Evolutionary conservation across 495 filamentous ascomycete genomes (phyloP), one percentile per base, ranked within the genome.

Genomic region (Glonium stellatum): DNA sequence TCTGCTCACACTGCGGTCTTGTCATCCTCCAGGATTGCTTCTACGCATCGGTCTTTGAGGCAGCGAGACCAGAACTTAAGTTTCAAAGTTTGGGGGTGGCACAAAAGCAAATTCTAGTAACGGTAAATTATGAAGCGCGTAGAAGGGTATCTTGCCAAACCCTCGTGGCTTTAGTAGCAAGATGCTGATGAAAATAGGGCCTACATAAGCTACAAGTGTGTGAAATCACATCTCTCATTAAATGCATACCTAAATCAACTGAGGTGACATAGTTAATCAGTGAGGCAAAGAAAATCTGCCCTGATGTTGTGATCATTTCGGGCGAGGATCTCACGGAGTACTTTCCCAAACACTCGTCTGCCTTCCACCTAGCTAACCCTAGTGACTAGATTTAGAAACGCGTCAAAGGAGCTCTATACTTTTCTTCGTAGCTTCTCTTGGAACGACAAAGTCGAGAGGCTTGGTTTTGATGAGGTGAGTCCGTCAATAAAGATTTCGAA

Each of bases 101-200:
- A 69, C 86, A 89, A 74, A 96, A 96, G 74, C 86, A 89, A 66
- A 95, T 96, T 47, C 82, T 96, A 25, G 92, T 91, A 46, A 97
- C 92, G 4, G 96, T 90, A 79, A 96, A 97, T 73, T 96, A 96
- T 70, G 89, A 87, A 68, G 92, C 92, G 6, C 82, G 92, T 34
- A 54, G 70, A 56, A 54, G 75, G 48, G 71, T 73, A 71, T n/a
- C 69, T 37, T 36, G 18, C 9, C 15, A 25, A 12, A 35, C 55
- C 47, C 42, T n/a, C 41, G 22, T 41, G 12, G 11, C 21, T n/a
- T 31, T 31, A 6, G 55, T 39, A 25, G 23, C 15, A 13, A 12
- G 42, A 21, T 19, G 42, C 12, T 60, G 25, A 49, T 54, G 48
- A 53, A 25, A 22, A 18, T 5, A 83, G 36, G 92, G 92, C 25